phyloP scores from a whole-genome alignment of 2,329 filamentous ascomycete species.

The Chrysoporthe deuterocubensis region DNA sequence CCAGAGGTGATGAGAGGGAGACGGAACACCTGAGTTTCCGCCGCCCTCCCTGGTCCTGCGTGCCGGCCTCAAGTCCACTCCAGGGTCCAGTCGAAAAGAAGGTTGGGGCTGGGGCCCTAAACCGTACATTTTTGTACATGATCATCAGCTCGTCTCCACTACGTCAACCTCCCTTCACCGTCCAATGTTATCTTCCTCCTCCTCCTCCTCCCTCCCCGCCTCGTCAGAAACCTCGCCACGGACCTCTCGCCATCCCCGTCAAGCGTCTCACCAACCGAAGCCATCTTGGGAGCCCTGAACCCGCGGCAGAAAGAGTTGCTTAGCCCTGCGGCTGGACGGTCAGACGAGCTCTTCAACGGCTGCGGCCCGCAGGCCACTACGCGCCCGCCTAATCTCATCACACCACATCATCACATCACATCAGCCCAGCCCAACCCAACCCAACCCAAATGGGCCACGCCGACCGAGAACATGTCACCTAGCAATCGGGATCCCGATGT shows the following conservation, averaged over 20 bases:
- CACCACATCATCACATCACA: conserved; percentile 1
- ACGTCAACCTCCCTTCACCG: conserved; percentile 13
- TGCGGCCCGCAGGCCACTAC: conserved; percentile 10
- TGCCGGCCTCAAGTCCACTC: neutral
- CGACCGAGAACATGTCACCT: conserved; percentile 25
- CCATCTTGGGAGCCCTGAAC: neutral
- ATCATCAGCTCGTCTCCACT: conserved; percentile 17
- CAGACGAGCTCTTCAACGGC: neutral
- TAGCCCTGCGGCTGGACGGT: neutral
- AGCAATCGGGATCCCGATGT: conserved; percentile 32
- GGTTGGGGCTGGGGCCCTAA: conserved; percentile 11
- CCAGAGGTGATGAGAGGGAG: neutral
- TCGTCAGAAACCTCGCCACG: neutral
- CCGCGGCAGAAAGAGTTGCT: neutral
- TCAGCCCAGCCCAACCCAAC: neutral
- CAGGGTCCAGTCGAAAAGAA: conserved; percentile 18
- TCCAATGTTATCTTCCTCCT: neutral
- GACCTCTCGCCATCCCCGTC: neutral
- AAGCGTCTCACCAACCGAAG: neutral
- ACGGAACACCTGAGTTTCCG: neutral
- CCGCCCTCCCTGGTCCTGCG: neutral
- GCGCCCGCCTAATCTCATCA: conserved; percentile 7
- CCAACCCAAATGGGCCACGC: conserved; percentile 24
- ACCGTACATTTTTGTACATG: conserved; percentile 6
- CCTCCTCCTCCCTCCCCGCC: neutral